Percentiles rank a stretch among this genome's conserved stretches.
These are phyloP conservation scores for Wickerhamiella hasegawae DNA, from an alignment of 805 yeast species.

Conservation along the genomic window DNA sequence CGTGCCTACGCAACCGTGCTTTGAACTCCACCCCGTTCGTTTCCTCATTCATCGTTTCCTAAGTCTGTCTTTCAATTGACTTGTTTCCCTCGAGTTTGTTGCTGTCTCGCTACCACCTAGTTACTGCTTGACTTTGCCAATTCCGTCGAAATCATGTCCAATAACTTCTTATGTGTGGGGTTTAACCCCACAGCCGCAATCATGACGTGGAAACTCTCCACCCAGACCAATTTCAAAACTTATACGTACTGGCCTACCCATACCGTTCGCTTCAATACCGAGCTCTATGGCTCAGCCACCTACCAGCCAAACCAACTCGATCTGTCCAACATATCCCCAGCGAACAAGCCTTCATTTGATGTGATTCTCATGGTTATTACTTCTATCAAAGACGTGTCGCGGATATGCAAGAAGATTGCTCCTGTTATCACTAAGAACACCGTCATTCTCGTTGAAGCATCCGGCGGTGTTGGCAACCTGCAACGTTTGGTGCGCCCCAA, in stretches of 20 bases:
- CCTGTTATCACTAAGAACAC: conserved; percentile 12
- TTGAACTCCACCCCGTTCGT: no score
- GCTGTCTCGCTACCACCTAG: no score
- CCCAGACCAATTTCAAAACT: conserved; percentile 8
- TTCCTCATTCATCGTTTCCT: no score
- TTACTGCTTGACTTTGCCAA: background rate
- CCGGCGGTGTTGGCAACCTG: conserved; percentile 15
- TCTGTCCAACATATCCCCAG: conserved; percentile 4
- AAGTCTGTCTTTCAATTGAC: no score
- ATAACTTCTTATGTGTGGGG: conserved; percentile 13
- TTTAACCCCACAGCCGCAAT: conserved; percentile 17
- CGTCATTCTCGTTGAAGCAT: conserved; percentile 13
- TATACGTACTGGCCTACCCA: conserved; percentile 17
- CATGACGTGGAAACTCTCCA: conserved; percentile 15
- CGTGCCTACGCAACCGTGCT: no score
- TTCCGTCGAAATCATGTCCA: background rate
- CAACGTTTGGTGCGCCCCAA: conserved; percentile 13
- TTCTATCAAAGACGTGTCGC: conserved; percentile 15
- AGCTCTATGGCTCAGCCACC: conserved; percentile 9
- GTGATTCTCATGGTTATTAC: conserved; percentile 13
- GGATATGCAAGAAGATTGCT: conserved; percentile 15
- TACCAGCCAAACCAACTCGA: conserved; percentile 12
- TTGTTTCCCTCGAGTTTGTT: no score
- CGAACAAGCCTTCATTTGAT: conserved; percentile 3
- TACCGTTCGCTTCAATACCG: conserved; percentile 9